Base-by-base conservation (phyloP, 2,329 filamentous ascomycete species). In the Xylaria polymorpha region DNA sequence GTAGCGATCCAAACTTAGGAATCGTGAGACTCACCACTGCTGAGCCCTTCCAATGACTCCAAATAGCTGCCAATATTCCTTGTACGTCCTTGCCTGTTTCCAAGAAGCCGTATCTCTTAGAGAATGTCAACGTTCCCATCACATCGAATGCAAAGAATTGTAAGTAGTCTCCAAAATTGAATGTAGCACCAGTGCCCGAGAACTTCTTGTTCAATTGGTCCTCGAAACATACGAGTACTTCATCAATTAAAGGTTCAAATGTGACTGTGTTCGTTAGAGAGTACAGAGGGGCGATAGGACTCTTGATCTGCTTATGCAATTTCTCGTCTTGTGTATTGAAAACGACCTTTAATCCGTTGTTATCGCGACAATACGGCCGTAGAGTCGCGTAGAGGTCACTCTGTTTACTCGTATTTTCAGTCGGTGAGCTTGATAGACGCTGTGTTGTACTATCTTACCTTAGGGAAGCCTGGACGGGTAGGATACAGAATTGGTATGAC, bases 91-190 rank as follows among this genome's bases (percentile, higher is more conserved):
- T 39, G 1, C 77, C 77, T 12, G 68, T 29, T 25, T 79, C 77
- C 8, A 79, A 58, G 58, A 78, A 78, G 0, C 77, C 76, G 61
- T 76, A 76, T 9, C 73, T 64, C 55, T 74, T 73, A 0, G 77
- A 77, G 43, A 79, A 79, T 0, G 74, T 77, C 64, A 79, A 51
- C 3, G 72, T 74, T 0, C 76, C 74, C 71, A 81, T 78, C 0
- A 78, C 75, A 53, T 81, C 79, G 41, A 78, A 80, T 1, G 79
- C 76, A 64, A 78, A 80, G 35, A 67, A 77, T 51, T 80, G 75
- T 41, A 80, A 53, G 74, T 77, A 81, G 3, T 75, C 37, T 0
- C 64, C 75, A 3, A 80, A 59, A 43, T 77, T 74, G 50, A 74
- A 73, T 0, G 43, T 7, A 2, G 6, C 32, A 3, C 39, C 35